A percentile compares a stretch with the other conserved stretches of the same genome.
These are phyloP conservation scores for Pseudocercospora macadamiae DNA, from an alignment of 2,329 filamentous ascomycete species.

Conservation along the genomic window DNA sequence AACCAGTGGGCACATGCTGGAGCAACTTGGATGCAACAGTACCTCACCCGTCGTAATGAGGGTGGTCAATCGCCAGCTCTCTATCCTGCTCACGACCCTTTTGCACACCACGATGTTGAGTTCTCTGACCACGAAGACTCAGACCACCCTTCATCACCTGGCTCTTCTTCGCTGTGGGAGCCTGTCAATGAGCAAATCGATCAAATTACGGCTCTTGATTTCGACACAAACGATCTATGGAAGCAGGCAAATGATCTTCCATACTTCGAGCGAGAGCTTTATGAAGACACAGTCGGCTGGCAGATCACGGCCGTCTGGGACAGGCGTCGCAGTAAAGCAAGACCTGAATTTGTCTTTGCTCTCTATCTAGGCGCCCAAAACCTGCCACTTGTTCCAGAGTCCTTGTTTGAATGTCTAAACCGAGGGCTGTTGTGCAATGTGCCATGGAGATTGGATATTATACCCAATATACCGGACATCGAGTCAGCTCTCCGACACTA, in stretches of 20 bases:
- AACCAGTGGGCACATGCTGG: background rate
- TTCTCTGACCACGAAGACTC: background rate
- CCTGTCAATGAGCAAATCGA: background rate
- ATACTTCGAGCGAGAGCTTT: background rate
- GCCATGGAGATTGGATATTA: conserved; percentile 3
- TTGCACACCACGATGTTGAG: background rate
- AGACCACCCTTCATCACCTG: background rate
- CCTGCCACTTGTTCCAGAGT: background rate
- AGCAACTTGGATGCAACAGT: background rate
- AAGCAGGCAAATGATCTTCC: background rate
- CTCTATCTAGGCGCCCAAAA: conserved; percentile 3
- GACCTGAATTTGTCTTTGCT: conserved; percentile 2
- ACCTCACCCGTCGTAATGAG: background rate
- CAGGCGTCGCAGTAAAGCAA: background rate
- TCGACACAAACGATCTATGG: background rate
- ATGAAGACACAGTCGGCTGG: conserved; percentile 3
- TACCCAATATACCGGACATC: background rate
- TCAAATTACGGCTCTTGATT: background rate
- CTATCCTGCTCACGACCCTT: conserved; percentile 5
- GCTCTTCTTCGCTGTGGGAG: background rate
- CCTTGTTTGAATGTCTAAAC: conserved; percentile 1
- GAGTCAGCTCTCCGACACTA: conserved; percentile 8
- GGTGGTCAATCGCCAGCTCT: background rate
- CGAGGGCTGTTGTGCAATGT: background rate
- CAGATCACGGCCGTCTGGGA: conserved; percentile 5